Evolutionary conservation across 2,329 filamentous ascomycete genomes (phyloP).

Genomic region (Rhynchosporium graminicola): DNA sequence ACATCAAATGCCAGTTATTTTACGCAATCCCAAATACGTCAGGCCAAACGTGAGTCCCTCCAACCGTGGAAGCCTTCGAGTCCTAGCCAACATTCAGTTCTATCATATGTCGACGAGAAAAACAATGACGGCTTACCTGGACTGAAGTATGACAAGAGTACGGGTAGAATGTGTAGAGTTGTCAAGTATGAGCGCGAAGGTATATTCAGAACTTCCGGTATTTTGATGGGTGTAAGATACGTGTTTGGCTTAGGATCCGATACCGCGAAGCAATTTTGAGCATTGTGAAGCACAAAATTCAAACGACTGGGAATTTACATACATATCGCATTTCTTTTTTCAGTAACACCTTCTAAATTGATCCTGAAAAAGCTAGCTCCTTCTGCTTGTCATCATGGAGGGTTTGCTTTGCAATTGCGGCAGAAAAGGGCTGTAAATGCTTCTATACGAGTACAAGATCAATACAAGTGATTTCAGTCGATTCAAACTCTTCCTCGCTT

Average conservation of each 20-base stretch:
- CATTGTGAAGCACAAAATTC: too few relatives aligned
- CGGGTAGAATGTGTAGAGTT: constrained; percentile 3
- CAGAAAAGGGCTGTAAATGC: neutral
- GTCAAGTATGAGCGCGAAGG: constrained; percentile 20
- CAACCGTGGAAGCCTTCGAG: constrained; percentile 16
- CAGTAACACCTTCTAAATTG: neutral
- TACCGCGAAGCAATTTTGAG: constrained; percentile 6
- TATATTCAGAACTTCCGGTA: constrained; percentile 23
- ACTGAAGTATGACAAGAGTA: neutral
- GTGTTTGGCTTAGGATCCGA: constrained; percentile 21
- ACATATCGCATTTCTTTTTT: neutral
- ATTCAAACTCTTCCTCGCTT: neutral
- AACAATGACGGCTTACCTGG: constrained; percentile 7
- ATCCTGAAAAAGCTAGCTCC: neutral
- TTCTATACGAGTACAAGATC: neutral
- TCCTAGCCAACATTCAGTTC: constrained; percentile 16
- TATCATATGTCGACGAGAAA: constrained; percentile 16
- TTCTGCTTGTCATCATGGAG: neutral
- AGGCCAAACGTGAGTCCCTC: neutral
- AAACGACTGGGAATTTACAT: neutral
- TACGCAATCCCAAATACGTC: neutral
- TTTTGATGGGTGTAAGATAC: constrained; percentile 29
- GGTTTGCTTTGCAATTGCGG: constrained; percentile 1
- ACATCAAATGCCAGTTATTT: neutral
- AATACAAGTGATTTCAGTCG: neutral